Conservation (phyloP, 23 red algal genomes). For the Gracilaria gracilis region DNA sequence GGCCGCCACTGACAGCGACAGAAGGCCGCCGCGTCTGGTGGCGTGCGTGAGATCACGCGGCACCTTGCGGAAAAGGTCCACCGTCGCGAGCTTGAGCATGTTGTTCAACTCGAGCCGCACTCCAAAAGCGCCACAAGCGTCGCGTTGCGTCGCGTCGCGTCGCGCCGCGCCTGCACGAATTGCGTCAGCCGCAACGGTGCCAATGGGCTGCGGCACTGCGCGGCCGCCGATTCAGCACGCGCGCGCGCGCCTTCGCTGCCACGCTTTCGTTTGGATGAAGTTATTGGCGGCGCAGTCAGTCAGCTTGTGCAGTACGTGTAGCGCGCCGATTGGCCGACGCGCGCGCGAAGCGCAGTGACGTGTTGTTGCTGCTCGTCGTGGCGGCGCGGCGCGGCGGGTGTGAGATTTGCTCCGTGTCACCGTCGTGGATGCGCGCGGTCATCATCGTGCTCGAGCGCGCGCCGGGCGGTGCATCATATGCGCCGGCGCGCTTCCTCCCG, state of each 20-base stretch:
- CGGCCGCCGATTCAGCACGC: no score
- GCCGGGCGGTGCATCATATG: neutral
- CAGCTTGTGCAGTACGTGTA: neutral
- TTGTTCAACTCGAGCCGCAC: neutral
- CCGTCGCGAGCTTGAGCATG: slow-evolving; percentile 57
- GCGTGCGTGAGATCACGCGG: slow-evolving; percentile 76
- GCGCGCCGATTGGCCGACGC: neutral
- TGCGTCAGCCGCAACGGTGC: no score
- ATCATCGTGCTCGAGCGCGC: slow-evolving; percentile 31
- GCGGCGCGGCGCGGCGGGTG: slow-evolving; percentile 62
- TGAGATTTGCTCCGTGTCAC: slow-evolving; percentile 54
- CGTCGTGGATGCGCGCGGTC: neutral
- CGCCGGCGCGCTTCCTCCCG: no score
- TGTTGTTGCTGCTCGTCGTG: slow-evolving; percentile 54
- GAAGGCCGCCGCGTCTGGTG: slow-evolving; percentile 65
- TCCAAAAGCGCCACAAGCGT: neutral
- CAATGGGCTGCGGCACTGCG: no score
- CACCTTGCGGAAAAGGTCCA: slow-evolving; percentile 86
- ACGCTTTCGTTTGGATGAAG: no score
- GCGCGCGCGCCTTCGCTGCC: no score
- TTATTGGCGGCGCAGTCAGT: neutral
- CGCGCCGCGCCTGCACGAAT: no score
- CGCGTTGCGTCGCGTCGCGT: no score
- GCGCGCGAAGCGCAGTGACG: slow-evolving; percentile 8
- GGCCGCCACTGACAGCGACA: slow-evolving; percentile 60